Evolutionary conservation across 2,329 filamentous ascomycete genomes (phyloP), one percentile per base, ranked within the genome.

Genomic region (Fusarium sp.): DNA sequence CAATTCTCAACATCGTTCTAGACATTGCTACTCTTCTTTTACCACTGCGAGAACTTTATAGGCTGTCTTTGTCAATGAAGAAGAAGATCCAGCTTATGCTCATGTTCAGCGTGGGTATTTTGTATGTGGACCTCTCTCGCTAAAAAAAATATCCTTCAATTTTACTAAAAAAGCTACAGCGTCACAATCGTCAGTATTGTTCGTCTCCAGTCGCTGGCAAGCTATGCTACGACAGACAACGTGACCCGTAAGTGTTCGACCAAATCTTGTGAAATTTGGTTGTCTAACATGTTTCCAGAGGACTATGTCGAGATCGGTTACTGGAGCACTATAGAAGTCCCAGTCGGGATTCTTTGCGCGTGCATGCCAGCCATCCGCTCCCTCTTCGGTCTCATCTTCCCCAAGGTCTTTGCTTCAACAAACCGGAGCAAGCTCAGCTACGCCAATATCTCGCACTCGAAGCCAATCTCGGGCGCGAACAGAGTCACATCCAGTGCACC

Each of bases 1-100:
- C 85, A 0, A 79, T 73, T n/a, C 78, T 85, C 34, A 83, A 83
- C 54, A 87, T 88, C 40, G 68, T 75, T 1, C 74, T 85, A 15
- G 85, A 88, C 63, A 3, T 86, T 7, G 81, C 28, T 1, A 66
- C 54, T 0, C 50, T 63, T 20, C 9, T 54, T 4, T 39, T 66
- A 1, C 63, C 63, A 11, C n/a, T 66, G 0, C 18, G 36, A 10
- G 63, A 65, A 6, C 61, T 66, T 6, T 66, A 53, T 5, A 44
- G 34, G 1, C 18, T 66, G 1, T 65, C 60, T 1, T 18, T 66
- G 7, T 66, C 63, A 3, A 22, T 13, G 0, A 65, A 46, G 39
- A 66, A 66, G 48, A 66, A 66, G 44, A 20, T 66, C 2, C 63
- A 66, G 26, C 62, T 66, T 3, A 66, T 66, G 49, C 24, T 66